Conservation (phyloP, 768 basidiomycete genomes). For the Suillus alpinus region DNA sequence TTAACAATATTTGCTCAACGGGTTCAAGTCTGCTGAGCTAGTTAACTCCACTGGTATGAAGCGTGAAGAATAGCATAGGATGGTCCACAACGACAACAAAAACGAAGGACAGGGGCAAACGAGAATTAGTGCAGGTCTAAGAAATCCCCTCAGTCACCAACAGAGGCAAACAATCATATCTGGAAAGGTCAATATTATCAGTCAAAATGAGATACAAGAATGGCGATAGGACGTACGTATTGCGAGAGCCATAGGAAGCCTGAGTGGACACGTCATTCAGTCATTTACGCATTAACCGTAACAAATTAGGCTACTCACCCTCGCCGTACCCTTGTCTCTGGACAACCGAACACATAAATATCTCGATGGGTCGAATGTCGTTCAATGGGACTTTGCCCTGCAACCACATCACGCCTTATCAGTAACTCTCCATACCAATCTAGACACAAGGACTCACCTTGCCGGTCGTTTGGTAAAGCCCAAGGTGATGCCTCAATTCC, state of each 20-base stretch:
- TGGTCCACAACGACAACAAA: not conserved
- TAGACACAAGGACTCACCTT: conserved; percentile 57
- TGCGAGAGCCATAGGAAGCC: conserved; percentile 96
- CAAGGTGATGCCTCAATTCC: conserved; percentile 91
- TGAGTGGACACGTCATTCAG: conserved; percentile 22
- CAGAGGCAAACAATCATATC: not conserved
- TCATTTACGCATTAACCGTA: conserved; percentile 5
- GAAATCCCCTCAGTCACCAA: not conserved
- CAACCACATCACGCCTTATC: conserved; percentile 1
- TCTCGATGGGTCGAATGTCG: conserved; percentile 96
- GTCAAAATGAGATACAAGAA: not conserved
- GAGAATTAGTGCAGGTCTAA: not conserved
- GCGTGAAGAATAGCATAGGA: conserved; percentile 1
- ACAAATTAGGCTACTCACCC: conserved; percentile 43
- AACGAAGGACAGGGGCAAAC: not conserved
- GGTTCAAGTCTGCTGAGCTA: not conserved
- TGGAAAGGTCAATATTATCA: not conserved
- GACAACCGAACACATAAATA: conserved; percentile 99
- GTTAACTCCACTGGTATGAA: conserved; percentile 1
- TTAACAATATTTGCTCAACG: not conserved
- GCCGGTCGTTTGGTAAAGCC: conserved; percentile 98
- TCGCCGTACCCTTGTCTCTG: conserved; percentile 98
- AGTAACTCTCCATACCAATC: not conserved
- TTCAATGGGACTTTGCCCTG: conserved; percentile 96
- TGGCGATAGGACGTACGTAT: conserved; percentile 63